Conservation (phyloP, 768 basidiomycete species). For the Pleurotus cornucopiae region DNA sequence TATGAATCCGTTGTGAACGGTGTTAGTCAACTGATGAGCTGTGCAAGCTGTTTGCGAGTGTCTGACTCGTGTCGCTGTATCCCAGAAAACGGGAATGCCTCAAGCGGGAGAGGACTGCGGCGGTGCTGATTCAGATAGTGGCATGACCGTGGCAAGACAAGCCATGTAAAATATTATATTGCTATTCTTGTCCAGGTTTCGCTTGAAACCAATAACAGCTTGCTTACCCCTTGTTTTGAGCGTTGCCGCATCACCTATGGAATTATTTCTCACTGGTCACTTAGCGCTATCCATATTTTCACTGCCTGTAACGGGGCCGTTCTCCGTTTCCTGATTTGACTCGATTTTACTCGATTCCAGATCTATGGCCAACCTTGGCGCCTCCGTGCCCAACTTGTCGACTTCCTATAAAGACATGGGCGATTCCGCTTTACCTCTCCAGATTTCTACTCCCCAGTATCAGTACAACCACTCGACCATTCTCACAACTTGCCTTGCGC, state of each 20-base stretch:
- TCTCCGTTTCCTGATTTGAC: constrained; percentile 31
- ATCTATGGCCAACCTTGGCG: constrained; percentile 8
- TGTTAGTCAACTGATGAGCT: neutral
- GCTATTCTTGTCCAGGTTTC: neutral
- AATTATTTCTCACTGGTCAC: constrained; percentile 1
- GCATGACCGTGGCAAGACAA: neutral
- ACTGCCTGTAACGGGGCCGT: constrained; percentile 21
- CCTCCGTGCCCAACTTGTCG: constrained; percentile 7
- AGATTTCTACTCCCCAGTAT: constrained; percentile 3
- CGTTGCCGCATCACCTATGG: constrained; percentile 5
- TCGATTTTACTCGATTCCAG: constrained; percentile 31
- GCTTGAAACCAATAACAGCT: constrained; percentile 8
- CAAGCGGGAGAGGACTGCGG: neutral
- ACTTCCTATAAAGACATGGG: constrained; percentile 9
- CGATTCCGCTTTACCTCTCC: neutral
- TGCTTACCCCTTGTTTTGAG: constrained; percentile 7
- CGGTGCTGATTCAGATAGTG: neutral
- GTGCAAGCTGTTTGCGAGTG: constrained; percentile 4
- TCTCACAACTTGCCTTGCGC: neutral
- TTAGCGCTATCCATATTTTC: constrained; percentile 21
- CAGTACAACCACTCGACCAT: neutral
- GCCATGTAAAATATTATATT: neutral
- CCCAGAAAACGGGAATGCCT: neutral
- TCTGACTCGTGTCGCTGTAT: neutral
- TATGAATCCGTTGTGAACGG: constrained; percentile 3